These are phyloP conservation scores for Yamagishiella unicocca DNA, from an alignment of 139 green algal species.

Conservation along the genomic window DNA sequence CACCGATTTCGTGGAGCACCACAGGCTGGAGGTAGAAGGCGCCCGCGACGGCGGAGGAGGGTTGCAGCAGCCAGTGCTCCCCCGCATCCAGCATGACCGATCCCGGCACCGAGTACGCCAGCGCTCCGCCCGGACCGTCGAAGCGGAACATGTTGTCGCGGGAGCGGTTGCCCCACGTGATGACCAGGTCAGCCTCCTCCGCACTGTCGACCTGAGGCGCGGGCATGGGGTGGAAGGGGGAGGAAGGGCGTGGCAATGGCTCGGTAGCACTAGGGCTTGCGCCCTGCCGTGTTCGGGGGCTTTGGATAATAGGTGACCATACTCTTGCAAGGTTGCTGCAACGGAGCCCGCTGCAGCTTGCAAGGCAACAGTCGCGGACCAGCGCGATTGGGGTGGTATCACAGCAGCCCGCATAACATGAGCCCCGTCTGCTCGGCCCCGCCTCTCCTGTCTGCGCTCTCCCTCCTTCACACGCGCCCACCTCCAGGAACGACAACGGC, in stretches of 20 bases:
- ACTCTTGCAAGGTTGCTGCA: not conserved
- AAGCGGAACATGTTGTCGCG: constrained; percentile 46
- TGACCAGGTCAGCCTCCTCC: constrained; percentile 17
- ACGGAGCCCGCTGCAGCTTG: not conserved
- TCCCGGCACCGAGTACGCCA: constrained; percentile 3
- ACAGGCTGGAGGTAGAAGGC: constrained; percentile 50
- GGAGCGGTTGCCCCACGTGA: constrained; percentile 32
- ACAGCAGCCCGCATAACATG: too few species aligned
- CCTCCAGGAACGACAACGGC: constrained; percentile 36
- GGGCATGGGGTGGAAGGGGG: not conserved
- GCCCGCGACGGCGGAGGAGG: not conserved
- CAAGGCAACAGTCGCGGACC: too few species aligned
- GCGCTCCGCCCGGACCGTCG: constrained; percentile 35
- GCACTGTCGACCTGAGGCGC: not conserved
- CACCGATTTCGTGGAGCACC: constrained; percentile 51
- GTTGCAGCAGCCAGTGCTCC: constrained; percentile 51
- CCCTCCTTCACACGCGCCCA: not conserved
- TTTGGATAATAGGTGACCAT: not conserved
- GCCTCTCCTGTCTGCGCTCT: not conserved
- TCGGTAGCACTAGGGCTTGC: not conserved
- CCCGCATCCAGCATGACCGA: constrained; percentile 31
- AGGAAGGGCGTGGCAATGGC: not conserved
- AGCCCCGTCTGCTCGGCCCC: too few species aligned
- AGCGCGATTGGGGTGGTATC: too few species aligned
- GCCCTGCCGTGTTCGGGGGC: too few species aligned